Evolutionary conservation across 345 rosid species (phyloP).

Genomic region (Euphorbia peplus): DNA sequence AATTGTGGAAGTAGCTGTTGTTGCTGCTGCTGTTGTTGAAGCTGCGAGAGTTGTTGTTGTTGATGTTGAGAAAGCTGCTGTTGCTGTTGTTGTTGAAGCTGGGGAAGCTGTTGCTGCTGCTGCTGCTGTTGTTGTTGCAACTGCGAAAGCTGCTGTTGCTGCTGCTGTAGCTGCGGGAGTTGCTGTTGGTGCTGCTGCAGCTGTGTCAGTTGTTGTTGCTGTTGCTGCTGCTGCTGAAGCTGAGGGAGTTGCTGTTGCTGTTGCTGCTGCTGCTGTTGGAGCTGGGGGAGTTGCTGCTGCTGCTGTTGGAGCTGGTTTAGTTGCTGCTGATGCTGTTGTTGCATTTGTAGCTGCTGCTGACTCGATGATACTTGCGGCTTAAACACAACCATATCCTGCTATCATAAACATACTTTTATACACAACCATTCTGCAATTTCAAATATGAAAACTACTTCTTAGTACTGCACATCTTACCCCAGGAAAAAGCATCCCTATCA

Average conservation of each 20-base stretch:
- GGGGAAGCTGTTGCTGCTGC: constrained; percentile 29
- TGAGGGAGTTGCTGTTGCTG: constrained; percentile 24
- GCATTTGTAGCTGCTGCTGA: constrained; percentile 42
- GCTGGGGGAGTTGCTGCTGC: constrained; percentile 12
- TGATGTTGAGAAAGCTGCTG: constrained; percentile 16
- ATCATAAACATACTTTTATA: not conserved
- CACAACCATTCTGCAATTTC: constrained; percentile 1
- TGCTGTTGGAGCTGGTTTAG: constrained; percentile 10
- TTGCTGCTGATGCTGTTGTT: constrained; percentile 24
- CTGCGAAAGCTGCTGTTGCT: constrained; percentile 21
- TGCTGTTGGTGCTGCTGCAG: constrained; percentile 36
- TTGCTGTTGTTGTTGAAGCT: constrained; percentile 31
- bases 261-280: constrained; percentile 23
- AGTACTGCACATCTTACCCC: constrained; percentile 56
- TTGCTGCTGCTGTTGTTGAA: constrained; percentile 34
- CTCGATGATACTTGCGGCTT: constrained; percentile 78
- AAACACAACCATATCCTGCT: constrained; percentile 95
- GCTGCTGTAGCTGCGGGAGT: constrained; percentile 10
- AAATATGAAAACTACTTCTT: not conserved
- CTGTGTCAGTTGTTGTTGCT: constrained; percentile 25
- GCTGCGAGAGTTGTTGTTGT: constrained; percentile 24
- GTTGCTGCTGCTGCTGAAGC: constrained; percentile 22
- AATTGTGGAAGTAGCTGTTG: constrained; percentile 35
- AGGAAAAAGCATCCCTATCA: constrained; percentile 97
- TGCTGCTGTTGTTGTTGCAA: constrained; percentile 23